Percentiles rank a stretch among this genome's conserved stretches.
Evolutionary conservation across 495 filamentous ascomycete species (phyloP).

Genomic region (Pyrenula aspistea): DNA sequence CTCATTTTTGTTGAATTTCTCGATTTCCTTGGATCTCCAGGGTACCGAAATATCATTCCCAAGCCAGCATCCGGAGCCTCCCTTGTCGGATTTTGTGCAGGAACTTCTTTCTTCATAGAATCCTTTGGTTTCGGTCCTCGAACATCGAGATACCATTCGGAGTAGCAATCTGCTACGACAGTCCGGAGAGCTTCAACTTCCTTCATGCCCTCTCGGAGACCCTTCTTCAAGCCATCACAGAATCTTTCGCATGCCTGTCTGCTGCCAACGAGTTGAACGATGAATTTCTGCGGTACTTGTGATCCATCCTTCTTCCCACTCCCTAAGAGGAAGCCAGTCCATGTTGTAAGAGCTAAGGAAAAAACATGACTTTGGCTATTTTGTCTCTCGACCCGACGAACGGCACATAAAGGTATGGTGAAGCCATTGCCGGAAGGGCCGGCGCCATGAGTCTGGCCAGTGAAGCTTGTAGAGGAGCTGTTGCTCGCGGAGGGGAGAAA

Average conservation of each 20-base stretch:
- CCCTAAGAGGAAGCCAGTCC: conserved; percentile 59
- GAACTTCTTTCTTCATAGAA: conserved; percentile 11
- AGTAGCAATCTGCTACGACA: conserved; percentile 76
- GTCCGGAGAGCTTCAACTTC: conserved; percentile 72
- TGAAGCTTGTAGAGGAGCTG: conserved; percentile 64
- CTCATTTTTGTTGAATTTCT: conserved; percentile 95
- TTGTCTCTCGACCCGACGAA: conserved; percentile 81
- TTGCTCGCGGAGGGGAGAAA: conserved; percentile 68
- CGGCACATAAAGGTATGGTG: conserved; percentile 83
- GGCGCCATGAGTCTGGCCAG: conserved; percentile 78
- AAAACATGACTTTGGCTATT: conserved; percentile 87
- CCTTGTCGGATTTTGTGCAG: conserved; percentile 32
- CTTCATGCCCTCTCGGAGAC: conserved; percentile 69
- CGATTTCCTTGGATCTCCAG: conserved; percentile 89
- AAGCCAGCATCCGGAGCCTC: conserved; percentile 82
- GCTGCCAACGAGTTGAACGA: conserved; percentile 78
- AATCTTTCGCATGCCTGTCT: conserved; percentile 85
- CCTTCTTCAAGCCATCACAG: conserved; percentile 88
- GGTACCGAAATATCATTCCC: conserved; percentile 88
- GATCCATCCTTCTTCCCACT: conserved; percentile 42
- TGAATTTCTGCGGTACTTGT: conserved; percentile 59
- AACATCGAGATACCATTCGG: conserved; percentile 71
- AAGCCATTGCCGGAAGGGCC: conserved; percentile 96
- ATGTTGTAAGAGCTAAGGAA: conserved; percentile 86
- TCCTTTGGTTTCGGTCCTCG: conserved; percentile 23